phyloP scores from a whole-genome alignment of 768 basidiomycete genomes.

The Mycena capillaripes region DNA sequence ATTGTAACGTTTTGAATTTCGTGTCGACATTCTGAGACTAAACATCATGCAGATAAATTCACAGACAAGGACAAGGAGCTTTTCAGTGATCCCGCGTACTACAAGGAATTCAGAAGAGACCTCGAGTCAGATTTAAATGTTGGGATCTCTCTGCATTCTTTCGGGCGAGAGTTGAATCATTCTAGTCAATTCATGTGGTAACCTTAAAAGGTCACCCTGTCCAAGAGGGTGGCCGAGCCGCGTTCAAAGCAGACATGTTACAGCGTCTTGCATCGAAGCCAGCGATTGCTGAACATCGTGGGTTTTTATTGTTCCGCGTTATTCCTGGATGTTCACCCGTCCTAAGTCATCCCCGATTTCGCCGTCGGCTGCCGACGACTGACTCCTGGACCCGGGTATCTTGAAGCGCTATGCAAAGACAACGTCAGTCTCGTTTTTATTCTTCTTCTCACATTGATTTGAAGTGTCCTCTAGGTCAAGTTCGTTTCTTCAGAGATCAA shows the following conservation, averaged over 20 bases:
- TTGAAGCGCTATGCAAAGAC: constrained; percentile 73
- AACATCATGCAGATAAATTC: constrained; percentile 55
- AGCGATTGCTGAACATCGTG: constrained; percentile 71
- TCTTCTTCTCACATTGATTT: not conserved
- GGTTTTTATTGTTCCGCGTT: constrained; percentile 23
- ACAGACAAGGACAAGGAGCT: constrained; percentile 64
- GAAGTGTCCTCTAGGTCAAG: constrained; percentile 57
- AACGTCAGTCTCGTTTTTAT: constrained; percentile 56
- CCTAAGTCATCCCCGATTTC: constrained; percentile 71
- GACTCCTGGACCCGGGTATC: constrained; percentile 77
- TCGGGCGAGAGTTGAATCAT: not conserved
- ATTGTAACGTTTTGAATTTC: constrained; percentile 52
- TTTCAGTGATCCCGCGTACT: constrained; percentile 64
- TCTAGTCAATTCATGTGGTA: constrained; percentile 54
- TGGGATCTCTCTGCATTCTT: constrained; percentile 27
- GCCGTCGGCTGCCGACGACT: constrained; percentile 72
- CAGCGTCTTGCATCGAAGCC: constrained; percentile 68
- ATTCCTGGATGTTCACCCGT: constrained; percentile 2
- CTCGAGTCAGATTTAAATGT: constrained; percentile 68
- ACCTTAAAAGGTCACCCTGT: constrained; percentile 57
- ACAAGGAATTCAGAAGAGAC: constrained; percentile 61
- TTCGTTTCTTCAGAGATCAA: constrained; percentile 67
- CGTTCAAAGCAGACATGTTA: constrained; percentile 62
- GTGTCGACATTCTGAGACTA: not conserved
- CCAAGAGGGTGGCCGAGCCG: constrained; percentile 50